Conservation (phyloP, 2,329 filamentous ascomycete species). For the Talaromyces sp. region DNA sequence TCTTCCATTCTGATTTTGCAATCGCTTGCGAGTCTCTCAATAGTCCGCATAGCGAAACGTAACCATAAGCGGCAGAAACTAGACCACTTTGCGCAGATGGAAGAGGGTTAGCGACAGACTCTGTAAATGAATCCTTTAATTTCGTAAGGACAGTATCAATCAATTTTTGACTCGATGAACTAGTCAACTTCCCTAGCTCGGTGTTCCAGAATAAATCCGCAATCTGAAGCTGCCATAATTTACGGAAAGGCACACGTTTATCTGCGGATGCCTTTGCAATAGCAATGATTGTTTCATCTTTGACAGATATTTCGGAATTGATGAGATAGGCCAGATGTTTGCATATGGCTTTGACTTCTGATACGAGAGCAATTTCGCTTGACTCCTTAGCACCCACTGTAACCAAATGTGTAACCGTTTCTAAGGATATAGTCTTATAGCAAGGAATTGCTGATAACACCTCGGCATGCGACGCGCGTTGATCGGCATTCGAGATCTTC, state of each 20-base stretch:
- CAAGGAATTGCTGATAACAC: slow-evolving; percentile 67
- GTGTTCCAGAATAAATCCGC: slow-evolving; percentile 67
- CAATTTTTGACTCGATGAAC: slow-evolving; percentile 47
- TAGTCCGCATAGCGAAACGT: slow-evolving; percentile 60
- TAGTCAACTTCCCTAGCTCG: slow-evolving; percentile 46
- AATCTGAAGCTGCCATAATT: slow-evolving; percentile 73
- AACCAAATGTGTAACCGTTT: slow-evolving; percentile 65
- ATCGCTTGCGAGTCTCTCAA: slow-evolving; percentile 55
- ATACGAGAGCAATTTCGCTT: slow-evolving; percentile 75
- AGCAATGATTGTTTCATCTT: slow-evolving; percentile 65
- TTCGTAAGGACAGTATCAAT: slow-evolving; percentile 52
- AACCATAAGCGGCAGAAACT: slow-evolving; percentile 74
- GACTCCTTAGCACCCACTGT: slow-evolving; percentile 75
- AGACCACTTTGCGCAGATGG: slow-evolving; percentile 77
- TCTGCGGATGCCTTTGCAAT: slow-evolving; percentile 80
- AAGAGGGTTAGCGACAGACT: slow-evolving; percentile 73
- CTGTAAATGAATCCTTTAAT: slow-evolving; percentile 65
- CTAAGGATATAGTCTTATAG: slow-evolving; percentile 61
- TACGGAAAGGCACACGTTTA: slow-evolving; percentile 74
- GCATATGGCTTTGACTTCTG: slow-evolving; percentile 70
- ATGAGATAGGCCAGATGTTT: slow-evolving; percentile 64
- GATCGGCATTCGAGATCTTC: slow-evolving; percentile 80
- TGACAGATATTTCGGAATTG: slow-evolving; percentile 57
- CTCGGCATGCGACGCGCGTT: slow-evolving; percentile 77
- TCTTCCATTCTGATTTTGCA: slow-evolving; percentile 34